These are phyloP conservation scores for Kodamaea laetipori DNA, from an alignment of 805 yeast genomes.

Conservation along the genomic window DNA sequence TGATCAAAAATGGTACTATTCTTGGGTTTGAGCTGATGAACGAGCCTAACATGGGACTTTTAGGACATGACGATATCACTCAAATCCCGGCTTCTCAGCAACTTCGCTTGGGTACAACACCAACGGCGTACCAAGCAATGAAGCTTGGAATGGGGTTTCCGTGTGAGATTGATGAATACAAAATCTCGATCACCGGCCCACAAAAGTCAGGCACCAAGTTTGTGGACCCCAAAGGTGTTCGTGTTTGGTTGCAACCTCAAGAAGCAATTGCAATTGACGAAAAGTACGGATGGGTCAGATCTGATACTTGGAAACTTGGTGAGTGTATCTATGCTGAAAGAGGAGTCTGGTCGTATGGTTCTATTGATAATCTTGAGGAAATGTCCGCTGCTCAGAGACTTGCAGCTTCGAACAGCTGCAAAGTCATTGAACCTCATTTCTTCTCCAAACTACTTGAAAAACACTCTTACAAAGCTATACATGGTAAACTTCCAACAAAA, in stretches of 20 bases:
- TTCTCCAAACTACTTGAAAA: conserved; percentile 31
- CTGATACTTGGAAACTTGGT: conserved; percentile 66
- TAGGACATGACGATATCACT: conserved; percentile 61
- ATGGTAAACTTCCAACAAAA: conserved; percentile 9
- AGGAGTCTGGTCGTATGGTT: conserved; percentile 66
- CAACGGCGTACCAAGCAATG: conserved; percentile 76
- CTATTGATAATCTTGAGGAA: conserved; percentile 20
- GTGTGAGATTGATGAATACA: conserved; percentile 67
- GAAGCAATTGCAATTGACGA: conserved; percentile 50
- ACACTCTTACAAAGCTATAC: conserved; percentile 35
- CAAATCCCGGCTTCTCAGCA: conserved; percentile 61
- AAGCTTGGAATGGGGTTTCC: conserved; percentile 77
- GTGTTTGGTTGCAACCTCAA: conserved; percentile 65
- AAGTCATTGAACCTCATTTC: conserved; percentile 31
- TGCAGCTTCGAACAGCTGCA: conserved; percentile 22
- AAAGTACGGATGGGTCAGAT: conserved; percentile 72
- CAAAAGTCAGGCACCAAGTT: conserved; percentile 55
- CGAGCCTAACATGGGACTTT: conserved; percentile 79
- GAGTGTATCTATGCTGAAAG: conserved; percentile 79
- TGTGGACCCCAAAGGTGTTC: conserved; percentile 66
- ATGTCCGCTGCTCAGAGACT: conserved; percentile 34
- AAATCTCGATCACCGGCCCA: conserved; percentile 77
- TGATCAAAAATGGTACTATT: conserved; percentile 49
- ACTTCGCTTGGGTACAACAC: conserved; percentile 76
- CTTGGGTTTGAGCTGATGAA: conserved; percentile 84